Conservation (phyloP, 2,329 filamentous ascomycete genomes). For the Nectriaceae sp. region DNA sequence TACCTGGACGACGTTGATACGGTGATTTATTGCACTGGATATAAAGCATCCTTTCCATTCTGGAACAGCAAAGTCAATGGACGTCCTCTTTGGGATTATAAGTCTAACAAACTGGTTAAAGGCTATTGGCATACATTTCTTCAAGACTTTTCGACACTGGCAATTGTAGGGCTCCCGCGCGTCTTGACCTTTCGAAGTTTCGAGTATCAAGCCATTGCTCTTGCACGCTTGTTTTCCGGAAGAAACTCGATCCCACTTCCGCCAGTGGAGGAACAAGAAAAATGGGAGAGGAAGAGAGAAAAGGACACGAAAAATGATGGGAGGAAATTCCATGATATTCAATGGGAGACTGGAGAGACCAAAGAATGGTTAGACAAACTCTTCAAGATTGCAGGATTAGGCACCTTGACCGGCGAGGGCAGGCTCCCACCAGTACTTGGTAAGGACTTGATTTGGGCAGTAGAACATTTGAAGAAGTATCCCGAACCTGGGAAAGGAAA, state of each 20-base stretch:
- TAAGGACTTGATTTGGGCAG: conserved; percentile 46
- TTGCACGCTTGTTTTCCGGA: conserved; percentile 50
- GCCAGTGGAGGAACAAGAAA: conserved; percentile 36
- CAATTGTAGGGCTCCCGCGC: conserved; percentile 52
- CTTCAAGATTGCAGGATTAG: conserved; percentile 51
- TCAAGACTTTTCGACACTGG: conserved; percentile 48
- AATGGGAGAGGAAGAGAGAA: conserved; percentile 49
- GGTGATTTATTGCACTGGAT: conserved; percentile 46
- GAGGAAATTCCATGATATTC: conserved; percentile 53
- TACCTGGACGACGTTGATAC: conserved; percentile 38
- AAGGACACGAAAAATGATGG: conserved; percentile 30
- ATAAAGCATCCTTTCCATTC: conserved; percentile 46
- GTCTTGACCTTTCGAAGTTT: conserved; percentile 55
- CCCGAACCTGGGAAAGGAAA: conserved; percentile 37
- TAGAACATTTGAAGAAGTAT: conserved; percentile 51
- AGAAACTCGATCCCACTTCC: conserved; percentile 44
- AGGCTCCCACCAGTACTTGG: conserved; percentile 47
- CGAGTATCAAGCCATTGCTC: conserved; percentile 57
- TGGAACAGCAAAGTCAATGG: conserved; percentile 51
- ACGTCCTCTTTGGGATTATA: conserved; percentile 52
- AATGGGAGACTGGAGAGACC: conserved; percentile 55
- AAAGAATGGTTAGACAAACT: conserved; percentile 46
- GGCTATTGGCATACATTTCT: conserved; percentile 57
- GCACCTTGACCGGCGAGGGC: conserved; percentile 47
- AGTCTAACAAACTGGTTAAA: conserved; percentile 41